These are phyloP conservation scores for Nakazawaea anatomiae DNA, from an alignment of 805 yeast genomes.

Conservation along the genomic window DNA sequence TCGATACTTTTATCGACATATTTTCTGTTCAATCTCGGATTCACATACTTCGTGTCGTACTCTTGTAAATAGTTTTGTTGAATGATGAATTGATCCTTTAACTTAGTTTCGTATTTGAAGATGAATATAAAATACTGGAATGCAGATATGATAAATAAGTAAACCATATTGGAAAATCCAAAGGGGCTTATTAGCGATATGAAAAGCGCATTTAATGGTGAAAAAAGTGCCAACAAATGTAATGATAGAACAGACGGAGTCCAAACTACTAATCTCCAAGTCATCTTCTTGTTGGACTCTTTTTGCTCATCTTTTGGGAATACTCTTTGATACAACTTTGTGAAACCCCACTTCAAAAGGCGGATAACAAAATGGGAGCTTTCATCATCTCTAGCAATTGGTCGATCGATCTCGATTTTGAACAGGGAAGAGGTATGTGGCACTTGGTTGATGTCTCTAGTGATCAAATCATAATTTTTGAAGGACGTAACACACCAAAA, in stretches of 20 bases:
- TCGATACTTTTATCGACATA: constrained; percentile 58
- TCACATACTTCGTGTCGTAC: constrained; percentile 55
- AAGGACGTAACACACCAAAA: constrained; percentile 4
- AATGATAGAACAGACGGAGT: constrained; percentile 55
- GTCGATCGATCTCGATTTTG: constrained; percentile 5
- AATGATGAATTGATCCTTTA: constrained; percentile 55
- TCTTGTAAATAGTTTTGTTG: constrained; percentile 58
- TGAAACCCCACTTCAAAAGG: neutral
- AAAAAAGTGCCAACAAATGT: constrained; percentile 43
- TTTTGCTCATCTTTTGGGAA: neutral
- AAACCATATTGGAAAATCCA: constrained; percentile 18
- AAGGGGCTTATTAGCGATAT: constrained; percentile 21
- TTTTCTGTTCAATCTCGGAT: constrained; percentile 45
- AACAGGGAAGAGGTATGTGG: constrained; percentile 10
- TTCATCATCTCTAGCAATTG: neutral
- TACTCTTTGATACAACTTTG: neutral
- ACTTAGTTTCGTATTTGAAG: constrained; percentile 37
- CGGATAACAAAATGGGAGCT: neutral
- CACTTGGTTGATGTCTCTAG: constrained; percentile 4
- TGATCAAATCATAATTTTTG: constrained; percentile 10
- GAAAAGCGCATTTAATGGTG: constrained; percentile 50
- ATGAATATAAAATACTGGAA: constrained; percentile 33
- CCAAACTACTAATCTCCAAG: constrained; percentile 62
- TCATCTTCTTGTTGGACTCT: neutral
- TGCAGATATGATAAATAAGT: constrained; percentile 30